Percentiles rank a stretch among this genome's conserved stretches.
Conservation (phyloP, 2,329 filamentous ascomycete genomes). For the Apiospora rasikravindrae region DNA sequence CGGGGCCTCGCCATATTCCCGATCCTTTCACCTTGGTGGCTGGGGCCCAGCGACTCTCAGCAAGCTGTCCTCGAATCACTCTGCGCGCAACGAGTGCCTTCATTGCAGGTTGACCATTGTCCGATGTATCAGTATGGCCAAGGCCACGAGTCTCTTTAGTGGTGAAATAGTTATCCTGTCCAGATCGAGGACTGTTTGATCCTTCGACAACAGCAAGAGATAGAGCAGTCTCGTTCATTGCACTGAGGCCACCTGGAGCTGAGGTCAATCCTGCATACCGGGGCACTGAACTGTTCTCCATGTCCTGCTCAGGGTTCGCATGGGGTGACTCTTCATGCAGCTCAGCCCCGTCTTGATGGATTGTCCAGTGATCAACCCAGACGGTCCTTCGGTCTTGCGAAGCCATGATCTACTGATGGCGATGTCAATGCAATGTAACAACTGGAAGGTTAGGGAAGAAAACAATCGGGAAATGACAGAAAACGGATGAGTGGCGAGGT, state of each 20-base stretch:
- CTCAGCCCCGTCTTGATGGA: neutral
- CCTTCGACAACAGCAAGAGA: neutral
- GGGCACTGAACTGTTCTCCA: neutral
- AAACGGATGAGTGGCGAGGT: neutral
- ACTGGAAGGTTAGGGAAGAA: neutral
- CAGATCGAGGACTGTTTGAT: neutral
- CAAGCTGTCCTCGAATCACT: neutral
- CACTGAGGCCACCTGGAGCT: neutral
- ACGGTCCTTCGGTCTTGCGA: neutral
- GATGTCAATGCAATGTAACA: neutral
- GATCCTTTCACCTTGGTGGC: neutral
- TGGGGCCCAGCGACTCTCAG: neutral
- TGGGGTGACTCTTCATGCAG: neutral
- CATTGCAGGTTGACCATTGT: neutral
- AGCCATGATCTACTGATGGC: neutral
- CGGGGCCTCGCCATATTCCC: neutral
- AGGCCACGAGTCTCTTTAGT: neutral
- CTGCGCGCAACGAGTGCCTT: neutral
- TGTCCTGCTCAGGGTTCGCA: too few relatives aligned
- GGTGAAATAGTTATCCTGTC: too few relatives aligned
- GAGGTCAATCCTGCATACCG: neutral
- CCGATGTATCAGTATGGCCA: neutral
- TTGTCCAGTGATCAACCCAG: conserved; percentile 2
- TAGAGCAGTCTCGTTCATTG: neutral
- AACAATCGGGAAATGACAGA: neutral